Percentiles rank a stretch among this genome's conserved stretches.
Evolutionary conservation across 345 rosid genomes (phyloP).

Genomic region (Trapa incisa): DNA sequence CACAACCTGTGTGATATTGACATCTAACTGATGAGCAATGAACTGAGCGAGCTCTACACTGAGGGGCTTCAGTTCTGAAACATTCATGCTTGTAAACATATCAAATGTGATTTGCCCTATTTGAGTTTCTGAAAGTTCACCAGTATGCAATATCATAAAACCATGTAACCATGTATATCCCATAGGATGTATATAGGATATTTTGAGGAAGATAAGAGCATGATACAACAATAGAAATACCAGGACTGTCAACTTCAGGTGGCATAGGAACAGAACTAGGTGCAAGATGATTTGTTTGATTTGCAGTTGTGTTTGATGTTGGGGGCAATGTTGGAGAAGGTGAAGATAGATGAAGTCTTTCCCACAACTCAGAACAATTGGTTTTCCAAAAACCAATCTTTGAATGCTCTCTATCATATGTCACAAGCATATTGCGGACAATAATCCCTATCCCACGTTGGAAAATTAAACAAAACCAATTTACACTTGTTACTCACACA

Average conservation of each 20-base stretch:
- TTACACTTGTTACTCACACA: not conserved
- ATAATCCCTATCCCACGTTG: conserved; percentile 44
- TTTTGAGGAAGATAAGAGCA: not conserved
- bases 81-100: conserved; percentile 36
- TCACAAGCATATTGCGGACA: conserved; percentile 78
- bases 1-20: conserved; percentile 53
- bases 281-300: conserved; percentile 21
- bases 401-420: conserved; percentile 72
- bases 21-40: conserved; percentile 42
- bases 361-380: conserved; percentile 81
- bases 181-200: not conserved
- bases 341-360: conserved; percentile 45
- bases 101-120: conserved; percentile 56
- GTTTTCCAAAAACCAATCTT: conserved; percentile 97
- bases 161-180: not conserved
- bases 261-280: conserved; percentile 28
- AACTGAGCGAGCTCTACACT: conserved; percentile 28
- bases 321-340: conserved; percentile 30
- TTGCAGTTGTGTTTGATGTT: conserved; percentile 19
- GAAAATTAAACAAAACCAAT: not conserved
- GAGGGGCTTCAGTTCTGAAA: conserved; percentile 45
- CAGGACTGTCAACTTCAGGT: conserved; percentile 25
- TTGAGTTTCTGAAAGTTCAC: conserved; percentile 19
- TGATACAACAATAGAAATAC: conserved; percentile 12
- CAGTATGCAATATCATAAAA: not conserved